These are phyloP conservation scores for Symbiodinium pilosum DNA, from an alignment of 73 alveolate species.

Conservation along the genomic window DNA sequence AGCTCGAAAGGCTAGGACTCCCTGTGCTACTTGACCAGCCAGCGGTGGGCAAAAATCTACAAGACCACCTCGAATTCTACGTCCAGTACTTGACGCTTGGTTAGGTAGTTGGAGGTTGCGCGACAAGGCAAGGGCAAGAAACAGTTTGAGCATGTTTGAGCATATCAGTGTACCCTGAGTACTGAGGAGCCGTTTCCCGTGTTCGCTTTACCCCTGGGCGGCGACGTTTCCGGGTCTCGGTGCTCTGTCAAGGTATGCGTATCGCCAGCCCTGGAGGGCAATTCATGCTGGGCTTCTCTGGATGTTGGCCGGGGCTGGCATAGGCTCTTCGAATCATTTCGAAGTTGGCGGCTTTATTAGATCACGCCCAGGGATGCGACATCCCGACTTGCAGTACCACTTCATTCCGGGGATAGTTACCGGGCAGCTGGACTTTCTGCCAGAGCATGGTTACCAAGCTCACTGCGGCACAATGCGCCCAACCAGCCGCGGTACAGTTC, in stretches of 20 bases:
- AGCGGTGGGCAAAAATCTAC: constrained; percentile 60
- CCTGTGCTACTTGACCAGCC: constrained; percentile 79
- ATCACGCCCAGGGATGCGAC: constrained; percentile 39
- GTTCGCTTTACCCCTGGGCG: constrained; percentile 86
- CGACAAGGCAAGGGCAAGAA: not conserved
- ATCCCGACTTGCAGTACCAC: constrained; percentile 87
- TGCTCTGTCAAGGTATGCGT: constrained; percentile 42
- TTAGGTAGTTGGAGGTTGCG: too few species aligned
- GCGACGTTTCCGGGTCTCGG: constrained; percentile 88
- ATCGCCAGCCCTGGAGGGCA: constrained; percentile 85
- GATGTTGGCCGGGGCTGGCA: constrained; percentile 70
- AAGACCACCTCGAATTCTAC: constrained; percentile 85
- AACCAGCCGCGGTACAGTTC: constrained; percentile 75
- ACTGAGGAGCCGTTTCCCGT: constrained; percentile 52
- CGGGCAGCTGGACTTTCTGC: constrained; percentile 86
- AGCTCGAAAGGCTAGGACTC: constrained; percentile 59
- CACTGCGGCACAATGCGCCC: constrained; percentile 95
- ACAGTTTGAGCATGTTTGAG: not conserved
- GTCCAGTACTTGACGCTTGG: constrained; percentile 51
- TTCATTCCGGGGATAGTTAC: constrained; percentile 89
- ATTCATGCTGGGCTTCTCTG: constrained; percentile 74
- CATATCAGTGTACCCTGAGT: not conserved
- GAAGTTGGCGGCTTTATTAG: constrained; percentile 92
- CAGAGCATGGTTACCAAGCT: constrained; percentile 94
- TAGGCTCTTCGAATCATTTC: constrained; percentile 72